These are phyloP conservation scores for Pugionium dolabratum DNA, from an alignment of 345 rosid genomes.

Conservation along the genomic window DNA sequence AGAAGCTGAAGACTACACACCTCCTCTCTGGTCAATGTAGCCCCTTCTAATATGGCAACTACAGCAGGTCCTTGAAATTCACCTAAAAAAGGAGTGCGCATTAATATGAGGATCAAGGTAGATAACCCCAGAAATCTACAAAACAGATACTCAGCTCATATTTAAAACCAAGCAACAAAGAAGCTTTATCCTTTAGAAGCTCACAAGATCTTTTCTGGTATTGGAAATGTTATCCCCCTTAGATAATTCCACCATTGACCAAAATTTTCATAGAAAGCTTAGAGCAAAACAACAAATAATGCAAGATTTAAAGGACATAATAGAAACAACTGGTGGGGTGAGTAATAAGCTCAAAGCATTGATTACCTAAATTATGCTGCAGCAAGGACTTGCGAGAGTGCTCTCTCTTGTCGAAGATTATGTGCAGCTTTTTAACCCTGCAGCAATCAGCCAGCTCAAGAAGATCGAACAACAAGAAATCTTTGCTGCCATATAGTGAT, in stretches of 20 bases:
- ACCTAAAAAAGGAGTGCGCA: constrained; percentile 47
- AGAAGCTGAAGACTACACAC: constrained; percentile 88
- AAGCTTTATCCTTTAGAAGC: constrained; percentile 2
- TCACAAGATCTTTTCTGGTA: constrained; percentile 18
- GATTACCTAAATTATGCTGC: constrained; percentile 85
- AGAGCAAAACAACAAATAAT: constrained; percentile 12
- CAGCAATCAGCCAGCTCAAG: constrained; percentile 98
- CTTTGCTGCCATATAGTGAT: constrained; percentile 67
- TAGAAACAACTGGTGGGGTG: neutral
- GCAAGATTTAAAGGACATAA: constrained; percentile 12
- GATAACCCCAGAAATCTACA: constrained; percentile 12
- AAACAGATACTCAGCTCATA: constrained; percentile 4
- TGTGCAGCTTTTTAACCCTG: constrained; percentile 72
- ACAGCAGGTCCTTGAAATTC: constrained; percentile 96
- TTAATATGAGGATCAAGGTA: constrained; percentile 19
- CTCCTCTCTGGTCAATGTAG: constrained; percentile 81
- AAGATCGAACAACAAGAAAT: constrained; percentile 83
- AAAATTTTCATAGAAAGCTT: constrained; percentile 21
- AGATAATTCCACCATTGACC: constrained; percentile 12
- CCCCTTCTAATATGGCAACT: constrained; percentile 86
- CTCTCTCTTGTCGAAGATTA: constrained; percentile 85
- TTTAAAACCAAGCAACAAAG: constrained; percentile 18
- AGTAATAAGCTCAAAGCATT: constrained; percentile 26
- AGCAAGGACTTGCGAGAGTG: constrained; percentile 84
- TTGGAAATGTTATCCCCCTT: constrained; percentile 14